A percentile compares a stretch with the other conserved stretches of the same genome.
Conservation (phyloP, 164 flowering plant species). For the Nymphaea thermarum region DNA sequence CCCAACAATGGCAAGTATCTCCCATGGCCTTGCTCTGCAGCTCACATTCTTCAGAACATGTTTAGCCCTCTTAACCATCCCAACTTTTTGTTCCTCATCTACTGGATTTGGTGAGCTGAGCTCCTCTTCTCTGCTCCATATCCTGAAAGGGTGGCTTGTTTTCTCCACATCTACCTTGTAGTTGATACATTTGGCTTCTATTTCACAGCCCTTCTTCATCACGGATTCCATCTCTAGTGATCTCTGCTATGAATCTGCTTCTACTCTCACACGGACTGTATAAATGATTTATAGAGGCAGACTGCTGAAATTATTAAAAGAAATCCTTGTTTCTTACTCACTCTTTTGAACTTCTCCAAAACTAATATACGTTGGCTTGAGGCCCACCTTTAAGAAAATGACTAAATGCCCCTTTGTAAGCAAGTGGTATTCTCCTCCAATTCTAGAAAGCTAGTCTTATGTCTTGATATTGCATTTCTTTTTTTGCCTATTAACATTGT, state of each 20-base stretch:
- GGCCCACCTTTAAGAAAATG: neutral
- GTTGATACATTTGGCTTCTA: slow-evolving; percentile 75
- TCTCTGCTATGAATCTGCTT: neutral
- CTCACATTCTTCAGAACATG: slow-evolving; percentile 48
- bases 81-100: slow-evolving; percentile 6
- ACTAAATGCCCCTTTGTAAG: neutral
- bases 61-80: slow-evolving; percentile 9
- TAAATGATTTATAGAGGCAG: neutral
- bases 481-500: neutral
- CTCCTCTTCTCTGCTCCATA: slow-evolving; percentile 18
- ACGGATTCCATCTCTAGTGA: neutral
- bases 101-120: neutral
- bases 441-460: neutral
- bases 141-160: slow-evolving; percentile 21
- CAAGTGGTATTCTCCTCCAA: neutral
- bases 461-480: neutral
- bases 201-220: slow-evolving; percentile 82
- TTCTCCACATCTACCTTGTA: slow-evolving; percentile 35
- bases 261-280: neutral
- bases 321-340: neutral
- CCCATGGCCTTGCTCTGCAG: slow-evolving; percentile 76
- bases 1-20: slow-evolving; percentile 79
- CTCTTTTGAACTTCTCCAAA: neutral
- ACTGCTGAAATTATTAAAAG: neutral
- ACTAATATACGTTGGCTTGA: neutral